Base-by-base conservation (phyloP, 2,329 filamentous ascomycete genomes). In the Verticillium klebahnii region DNA sequence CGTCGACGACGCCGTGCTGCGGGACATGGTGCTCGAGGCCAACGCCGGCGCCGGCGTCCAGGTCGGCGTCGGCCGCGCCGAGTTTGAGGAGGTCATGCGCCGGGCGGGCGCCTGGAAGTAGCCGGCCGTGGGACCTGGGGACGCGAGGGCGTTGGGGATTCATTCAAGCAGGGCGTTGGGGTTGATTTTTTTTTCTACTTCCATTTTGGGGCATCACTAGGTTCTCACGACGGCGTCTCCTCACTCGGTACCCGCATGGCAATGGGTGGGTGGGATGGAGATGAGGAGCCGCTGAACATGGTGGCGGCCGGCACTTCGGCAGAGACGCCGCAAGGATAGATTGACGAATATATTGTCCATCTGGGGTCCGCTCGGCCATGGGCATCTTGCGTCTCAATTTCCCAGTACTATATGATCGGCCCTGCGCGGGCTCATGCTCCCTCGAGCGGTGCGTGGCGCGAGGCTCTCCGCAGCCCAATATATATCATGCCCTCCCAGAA, bases 11-110 rank as follows among this genome's bases (percentile, higher is more conserved):
- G 89, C 92, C 57, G 77, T 96, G 71, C 78, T 99, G 71, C 87
- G 86, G 77, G 93, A 97, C 78, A 99, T 99, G 95, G 89, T 99
- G 62, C 79, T 93, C 57, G 94, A 98, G 80, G 95, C 94, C 57
- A 97, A 96, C 74, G 91, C 91, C 2, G 92, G 91, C 1, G 86
- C 83, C 4, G 89, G 90, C 17, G 84, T 90, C 12, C 85, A 81
- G 40, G 84, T 80, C 61, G 92, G 90, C 8, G 94, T 96, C 11
- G 85, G 81, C 50, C 80, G 88, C 70, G 88, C 90, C 59, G 92
- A 97, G 71, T 97, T 97, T 76, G 89, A 93, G 75, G 85, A 85
- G 60, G 91, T 97, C 5, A 94, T 97, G 92, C 85, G 82, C 66
- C 82, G 90, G 69, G 93, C 93, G 6, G 93, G 93, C 1, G 88